Percentiles rank a stretch among this genome's conserved stretches.
Conservation (phyloP, 495 filamentous ascomycete genomes). For the Cercophora samala region DNA sequence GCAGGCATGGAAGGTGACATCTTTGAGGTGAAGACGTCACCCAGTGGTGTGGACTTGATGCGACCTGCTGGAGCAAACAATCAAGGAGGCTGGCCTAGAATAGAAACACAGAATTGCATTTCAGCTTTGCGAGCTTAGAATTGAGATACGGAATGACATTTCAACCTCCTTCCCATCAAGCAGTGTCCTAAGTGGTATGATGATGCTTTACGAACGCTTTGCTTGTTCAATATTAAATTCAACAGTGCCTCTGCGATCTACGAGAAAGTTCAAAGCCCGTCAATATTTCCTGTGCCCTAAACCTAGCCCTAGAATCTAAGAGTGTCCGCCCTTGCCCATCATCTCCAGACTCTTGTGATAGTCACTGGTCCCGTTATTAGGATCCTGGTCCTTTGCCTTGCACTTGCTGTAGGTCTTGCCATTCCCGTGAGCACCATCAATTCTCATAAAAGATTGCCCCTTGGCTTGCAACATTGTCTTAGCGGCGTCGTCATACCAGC, state of each 20-base stretch:
- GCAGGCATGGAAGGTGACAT: slow-evolving; percentile 70
- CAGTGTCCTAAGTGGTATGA: too few relatives aligned
- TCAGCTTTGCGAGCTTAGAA: too few relatives aligned
- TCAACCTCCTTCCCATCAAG: too few relatives aligned
- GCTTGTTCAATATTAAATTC: too few relatives aligned
- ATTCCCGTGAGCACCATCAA: slow-evolving; percentile 35
- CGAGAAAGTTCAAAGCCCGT: not conserved
- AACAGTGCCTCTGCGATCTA: not conserved
- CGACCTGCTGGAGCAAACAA: too few relatives aligned
- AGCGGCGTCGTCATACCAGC: slow-evolving; percentile 38
- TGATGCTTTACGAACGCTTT: too few relatives aligned
- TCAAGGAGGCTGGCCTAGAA: too few relatives aligned
- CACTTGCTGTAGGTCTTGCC: slow-evolving; percentile 35
- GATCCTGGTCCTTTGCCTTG: slow-evolving; percentile 37
- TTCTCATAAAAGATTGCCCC: slow-evolving; percentile 36
- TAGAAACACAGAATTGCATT: too few relatives aligned
- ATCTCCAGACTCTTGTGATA: slow-evolving; percentile 38
- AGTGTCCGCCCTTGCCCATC: slow-evolving; percentile 24
- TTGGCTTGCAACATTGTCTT: slow-evolving; percentile 35
- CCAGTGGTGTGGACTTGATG: slow-evolving; percentile 79
- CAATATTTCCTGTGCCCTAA: not conserved
- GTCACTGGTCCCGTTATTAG: slow-evolving; percentile 33
- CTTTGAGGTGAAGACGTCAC: slow-evolving; percentile 75
- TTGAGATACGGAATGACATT: too few relatives aligned
- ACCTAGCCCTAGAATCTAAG: not conserved